phyloP scores from a whole-genome alignment of 352 stramenopile genomes.

The Thalassiosira tumida region DNA sequence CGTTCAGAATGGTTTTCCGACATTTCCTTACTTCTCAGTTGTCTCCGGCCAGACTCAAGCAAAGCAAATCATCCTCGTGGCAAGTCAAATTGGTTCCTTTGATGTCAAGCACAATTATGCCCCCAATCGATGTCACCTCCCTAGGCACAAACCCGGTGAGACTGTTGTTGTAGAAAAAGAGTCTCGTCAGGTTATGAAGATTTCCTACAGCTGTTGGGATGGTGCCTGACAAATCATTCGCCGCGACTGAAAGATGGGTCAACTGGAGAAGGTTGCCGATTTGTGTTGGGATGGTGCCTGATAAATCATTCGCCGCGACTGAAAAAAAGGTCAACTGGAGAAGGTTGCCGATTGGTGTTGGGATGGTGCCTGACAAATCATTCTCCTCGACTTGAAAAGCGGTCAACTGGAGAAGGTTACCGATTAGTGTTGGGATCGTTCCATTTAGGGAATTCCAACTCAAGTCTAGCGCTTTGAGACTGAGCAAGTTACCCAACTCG shows the following conservation, averaged over 20 bases:
- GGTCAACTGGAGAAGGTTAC: constrained; percentile 81
- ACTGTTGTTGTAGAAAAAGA: background rate
- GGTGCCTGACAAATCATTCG: background rate
- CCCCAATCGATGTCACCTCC: too few species aligned
- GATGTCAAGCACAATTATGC: too few species aligned
- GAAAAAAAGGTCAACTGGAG: background rate
- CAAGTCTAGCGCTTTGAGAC: constrained; percentile 77
- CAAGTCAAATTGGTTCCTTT: too few species aligned
- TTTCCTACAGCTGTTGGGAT: background rate
- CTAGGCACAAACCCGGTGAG: too few species aligned
- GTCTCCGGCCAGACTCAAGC: too few species aligned
- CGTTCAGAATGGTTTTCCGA: too few species aligned
- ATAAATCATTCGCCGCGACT: background rate
- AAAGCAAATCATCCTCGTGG: too few species aligned
- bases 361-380: constrained; percentile 83
- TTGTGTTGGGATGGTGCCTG: constrained; percentile 84
- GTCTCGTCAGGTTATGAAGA: background rate
- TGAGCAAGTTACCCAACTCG: constrained; percentile 84
- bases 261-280: constrained; percentile 79
- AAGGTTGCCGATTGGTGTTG: constrained; percentile 85
- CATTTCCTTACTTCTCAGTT: too few species aligned
- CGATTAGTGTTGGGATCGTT: constrained; percentile 82
- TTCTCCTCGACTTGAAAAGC: constrained; percentile 85
- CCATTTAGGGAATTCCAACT: constrained; percentile 81
- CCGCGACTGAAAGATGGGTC: constrained; percentile 2